Evolutionary conservation across 2,329 filamentous ascomycete genomes (phyloP).

Genomic region (Harringtonia aguacate): DNA sequence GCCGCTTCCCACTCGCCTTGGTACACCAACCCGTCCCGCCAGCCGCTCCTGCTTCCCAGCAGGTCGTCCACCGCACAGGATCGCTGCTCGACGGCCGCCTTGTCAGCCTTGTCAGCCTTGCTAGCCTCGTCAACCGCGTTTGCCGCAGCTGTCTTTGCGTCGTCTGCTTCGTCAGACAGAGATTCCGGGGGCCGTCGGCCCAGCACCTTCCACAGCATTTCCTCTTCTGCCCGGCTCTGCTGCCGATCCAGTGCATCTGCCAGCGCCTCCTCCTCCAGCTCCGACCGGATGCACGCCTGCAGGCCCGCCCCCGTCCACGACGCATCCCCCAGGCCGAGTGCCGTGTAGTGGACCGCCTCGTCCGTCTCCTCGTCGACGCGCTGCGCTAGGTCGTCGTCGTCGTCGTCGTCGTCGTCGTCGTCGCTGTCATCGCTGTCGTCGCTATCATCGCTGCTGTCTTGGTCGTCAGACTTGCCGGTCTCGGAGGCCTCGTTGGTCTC

Average conservation of each 20-base stretch:
- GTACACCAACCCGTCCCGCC: slow-evolving; percentile 26
- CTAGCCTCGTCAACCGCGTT: not conserved
- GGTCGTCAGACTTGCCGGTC: not conserved
- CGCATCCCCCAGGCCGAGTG: slow-evolving; percentile 28
- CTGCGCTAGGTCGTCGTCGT: not conserved
- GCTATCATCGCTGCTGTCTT: not conserved
- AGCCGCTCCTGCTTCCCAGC: slow-evolving; percentile 24
- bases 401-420: not conserved
- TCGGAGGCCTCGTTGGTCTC: not conserved
- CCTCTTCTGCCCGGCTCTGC: slow-evolving; percentile 29
- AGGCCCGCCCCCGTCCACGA: slow-evolving; percentile 16
- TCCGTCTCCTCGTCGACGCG: slow-evolving; percentile 22
- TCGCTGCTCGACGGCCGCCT: too few species aligned
- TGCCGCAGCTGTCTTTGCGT: not conserved
- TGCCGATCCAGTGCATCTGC: slow-evolving; percentile 31
- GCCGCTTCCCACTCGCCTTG: slow-evolving; percentile 31
- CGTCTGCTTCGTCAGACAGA: slow-evolving; percentile 12
- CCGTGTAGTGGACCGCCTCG: slow-evolving; percentile 31
- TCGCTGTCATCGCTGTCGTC: not conserved
- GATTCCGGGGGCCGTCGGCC: slow-evolving; percentile 26
- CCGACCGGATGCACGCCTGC: slow-evolving; percentile 25
- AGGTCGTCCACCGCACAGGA: slow-evolving; percentile 19
- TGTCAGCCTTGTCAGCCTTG: too few species aligned
- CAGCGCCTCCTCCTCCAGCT: slow-evolving; percentile 30
- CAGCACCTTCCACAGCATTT: slow-evolving; percentile 33